These are phyloP conservation scores for Magnaporthales sp. DNA, from an alignment of 2,329 filamentous ascomycete genomes.

Conservation along the genomic window DNA sequence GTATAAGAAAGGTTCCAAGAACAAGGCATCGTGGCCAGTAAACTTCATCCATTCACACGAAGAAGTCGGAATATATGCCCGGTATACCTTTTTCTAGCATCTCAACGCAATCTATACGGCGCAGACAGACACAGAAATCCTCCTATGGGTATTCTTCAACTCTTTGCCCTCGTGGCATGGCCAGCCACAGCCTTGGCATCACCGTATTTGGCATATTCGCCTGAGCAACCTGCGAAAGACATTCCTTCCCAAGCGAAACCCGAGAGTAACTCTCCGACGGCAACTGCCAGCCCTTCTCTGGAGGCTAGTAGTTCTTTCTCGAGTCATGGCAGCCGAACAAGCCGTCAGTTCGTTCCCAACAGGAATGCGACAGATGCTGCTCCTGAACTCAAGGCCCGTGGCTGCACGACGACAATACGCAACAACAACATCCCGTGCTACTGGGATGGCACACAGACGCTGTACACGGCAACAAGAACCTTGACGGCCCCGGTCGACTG, in stretches of 20 bases:
- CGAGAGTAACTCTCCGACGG: not conserved
- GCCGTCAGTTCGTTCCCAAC: not conserved
- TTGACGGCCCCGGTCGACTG: constrained; percentile 7
- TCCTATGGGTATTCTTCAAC: not conserved
- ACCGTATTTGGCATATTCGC: not conserved
- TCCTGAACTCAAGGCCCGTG: not conserved
- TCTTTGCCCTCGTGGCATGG: not conserved
- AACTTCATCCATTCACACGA: not conserved
- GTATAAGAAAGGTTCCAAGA: not conserved
- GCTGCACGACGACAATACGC: constrained; percentile 4
- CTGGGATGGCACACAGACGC: constrained; percentile 6
- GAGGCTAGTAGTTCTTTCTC: too few species aligned
- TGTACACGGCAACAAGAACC: constrained; percentile 8
- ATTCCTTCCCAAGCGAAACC: not conserved
- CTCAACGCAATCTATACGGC: not conserved
- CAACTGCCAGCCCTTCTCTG: not conserved
- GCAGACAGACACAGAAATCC: not conserved
- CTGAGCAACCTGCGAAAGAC: not conserved
- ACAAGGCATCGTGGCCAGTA: too few species aligned
- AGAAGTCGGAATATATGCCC: not conserved
- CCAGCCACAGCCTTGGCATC: not conserved
- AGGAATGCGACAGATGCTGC: too few species aligned
- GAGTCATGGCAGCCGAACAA: too few species aligned
- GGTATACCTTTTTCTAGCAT: not conserved
- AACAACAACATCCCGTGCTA: constrained; percentile 2